Evolutionary conservation across 257 asterid genomes (phyloP).

Genomic region (Lavandula angustifolia): DNA sequence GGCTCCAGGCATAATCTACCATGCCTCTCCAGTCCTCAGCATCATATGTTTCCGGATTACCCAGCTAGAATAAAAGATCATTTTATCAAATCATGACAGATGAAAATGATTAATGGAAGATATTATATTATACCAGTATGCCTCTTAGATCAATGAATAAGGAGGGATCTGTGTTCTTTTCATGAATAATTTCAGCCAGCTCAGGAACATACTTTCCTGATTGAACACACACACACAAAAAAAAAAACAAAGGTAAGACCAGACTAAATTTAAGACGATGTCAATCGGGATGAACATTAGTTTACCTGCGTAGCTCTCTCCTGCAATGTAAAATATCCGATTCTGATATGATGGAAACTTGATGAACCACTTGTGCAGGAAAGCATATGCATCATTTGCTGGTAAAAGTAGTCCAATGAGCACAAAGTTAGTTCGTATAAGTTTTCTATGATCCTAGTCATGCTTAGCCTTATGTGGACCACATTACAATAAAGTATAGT

Average conservation of each 20-base stretch:
- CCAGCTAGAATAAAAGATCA: conserved; percentile 49
- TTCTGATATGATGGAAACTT: conserved; percentile 75
- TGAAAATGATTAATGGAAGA: conserved; percentile 1
- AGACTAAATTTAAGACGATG: neutral
- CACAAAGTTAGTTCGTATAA: too few species aligned
- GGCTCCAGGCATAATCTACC: conserved; percentile 97
- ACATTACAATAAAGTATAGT: conserved; percentile 18
- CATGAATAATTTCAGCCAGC: conserved; percentile 77
- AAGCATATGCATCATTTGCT: conserved; percentile 84
- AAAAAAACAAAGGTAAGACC: neutral
- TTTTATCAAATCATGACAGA: neutral
- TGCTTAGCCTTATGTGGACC: conserved; percentile 16
- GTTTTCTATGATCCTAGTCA: conserved; percentile 23
- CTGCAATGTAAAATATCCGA: conserved; percentile 65
- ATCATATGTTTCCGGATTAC: conserved; percentile 82
- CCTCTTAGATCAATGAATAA: conserved; percentile 74
- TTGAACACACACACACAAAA: conserved; percentile 18
- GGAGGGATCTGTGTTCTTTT: conserved; percentile 63
- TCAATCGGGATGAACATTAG: neutral
- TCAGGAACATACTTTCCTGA: conserved; percentile 84
- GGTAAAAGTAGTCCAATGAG: conserved; percentile 31
- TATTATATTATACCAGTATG: conserved; percentile 71
- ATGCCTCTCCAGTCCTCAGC: conserved; percentile 92
- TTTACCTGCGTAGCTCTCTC: conserved; percentile 95
- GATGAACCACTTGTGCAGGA: conserved; percentile 78